Conservation (phyloP, 164 flowering plant species). For the Aristolochia fimbriata region DNA sequence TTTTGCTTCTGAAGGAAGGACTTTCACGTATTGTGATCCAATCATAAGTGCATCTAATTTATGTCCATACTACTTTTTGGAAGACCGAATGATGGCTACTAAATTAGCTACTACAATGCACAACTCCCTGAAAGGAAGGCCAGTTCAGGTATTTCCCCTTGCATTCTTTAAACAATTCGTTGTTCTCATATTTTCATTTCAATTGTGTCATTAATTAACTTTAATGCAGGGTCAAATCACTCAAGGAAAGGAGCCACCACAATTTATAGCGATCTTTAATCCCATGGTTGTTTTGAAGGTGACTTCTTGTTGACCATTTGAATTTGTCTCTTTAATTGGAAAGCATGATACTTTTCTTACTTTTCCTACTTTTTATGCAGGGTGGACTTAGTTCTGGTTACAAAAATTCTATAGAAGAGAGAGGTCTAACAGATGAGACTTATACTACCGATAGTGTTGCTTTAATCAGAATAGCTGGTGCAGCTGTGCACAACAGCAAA, state of each 20-base stretch:
- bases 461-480: constrained; percentile 70
- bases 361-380: constrained; percentile 27
- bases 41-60: too few relatives aligned
- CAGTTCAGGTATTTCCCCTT: constrained; percentile 61
- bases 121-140: constrained; percentile 92
- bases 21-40: too few relatives aligned
- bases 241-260: constrained; percentile 97
- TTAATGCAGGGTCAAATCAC: constrained; percentile 65
- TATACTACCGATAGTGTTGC: constrained; percentile 76
- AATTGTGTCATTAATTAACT: background rate
- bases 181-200: background rate
- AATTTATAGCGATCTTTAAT: constrained; percentile 87
- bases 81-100: constrained; percentile 73
- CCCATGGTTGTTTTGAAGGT: constrained; percentile 96
- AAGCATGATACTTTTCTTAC: background rate
- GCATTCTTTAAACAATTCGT: constrained; percentile 2
- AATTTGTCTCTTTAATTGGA: background rate
- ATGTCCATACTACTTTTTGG: constrained; percentile 29
- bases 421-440: constrained; percentile 74
- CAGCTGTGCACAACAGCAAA: constrained; percentile 73
- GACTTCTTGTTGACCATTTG: constrained; percentile 6
- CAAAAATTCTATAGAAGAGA: constrained; percentile 62
- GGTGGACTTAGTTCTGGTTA: constrained; percentile 95
- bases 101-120: constrained; percentile 73
- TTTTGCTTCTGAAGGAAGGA: too few relatives aligned